Evolutionary conservation across 2,329 filamentous ascomycete species (phyloP), one percentile per base, ranked within the genome.

Genomic region (Fusarium sp.): DNA sequence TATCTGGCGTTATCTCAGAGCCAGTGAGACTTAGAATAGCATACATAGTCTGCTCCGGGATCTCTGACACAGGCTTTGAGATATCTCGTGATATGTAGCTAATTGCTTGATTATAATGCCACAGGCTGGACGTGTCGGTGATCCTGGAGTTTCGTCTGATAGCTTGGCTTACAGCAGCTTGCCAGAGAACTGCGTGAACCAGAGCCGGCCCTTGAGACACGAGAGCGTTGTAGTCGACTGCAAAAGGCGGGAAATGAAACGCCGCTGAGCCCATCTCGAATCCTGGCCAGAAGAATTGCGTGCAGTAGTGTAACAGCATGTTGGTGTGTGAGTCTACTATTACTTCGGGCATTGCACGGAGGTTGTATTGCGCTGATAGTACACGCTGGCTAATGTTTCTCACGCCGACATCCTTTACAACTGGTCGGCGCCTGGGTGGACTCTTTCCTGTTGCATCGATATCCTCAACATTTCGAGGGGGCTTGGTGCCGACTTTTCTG

Each of bases 261-360:
- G 59, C 43, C 1, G 57, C 59, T 4, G 43, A 48, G 0, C 59
- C 59, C 1, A 41, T 17, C 22, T 56, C 57, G 6, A 62, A 62
- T 0, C 59, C 57, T n/a, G 59, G 57, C 59, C 59, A 62, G 6
- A 62, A 62, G 2, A 19, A 62, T 5, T 62, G 48, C 3, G 20
- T 62, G n/a, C 57, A 62, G 6, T 62, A 62, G 20, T 48, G 22
- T 5, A 62, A 20, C 1, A 62, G 57, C 59, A 62, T 62, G 2
- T 24, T 37, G 10, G 59, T 56, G n/a, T 62, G 59, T 11, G 15
- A 22, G 9, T 62, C 43, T 19, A 56, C 20, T 3, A 28, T 33
- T 14, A 14, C 39, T 5, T 56, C 59, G 2, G 43, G 49, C 19
- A 62, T 26, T 4, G 11, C 15, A 9, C 20, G 37, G 2, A 33